Conservation (phyloP, 2,329 filamentous ascomycete genomes). For the Fusarium liriodendri region DNA sequence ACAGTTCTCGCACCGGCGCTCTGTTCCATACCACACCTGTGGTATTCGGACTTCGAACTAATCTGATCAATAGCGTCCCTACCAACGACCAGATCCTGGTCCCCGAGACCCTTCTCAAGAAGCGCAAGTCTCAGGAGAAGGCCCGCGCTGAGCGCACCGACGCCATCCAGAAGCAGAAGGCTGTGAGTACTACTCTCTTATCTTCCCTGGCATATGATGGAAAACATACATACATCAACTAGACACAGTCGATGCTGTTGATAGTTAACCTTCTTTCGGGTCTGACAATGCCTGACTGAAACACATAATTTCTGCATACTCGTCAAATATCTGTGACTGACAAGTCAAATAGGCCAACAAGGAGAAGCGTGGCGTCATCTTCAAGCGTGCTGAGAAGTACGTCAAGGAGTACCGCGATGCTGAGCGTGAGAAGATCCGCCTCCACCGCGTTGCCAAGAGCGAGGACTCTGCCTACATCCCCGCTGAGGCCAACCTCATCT, state of each 20-base stretch:
- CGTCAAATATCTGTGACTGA: conserved; percentile 48
- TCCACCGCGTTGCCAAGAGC: conserved; percentile 88
- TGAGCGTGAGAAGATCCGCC: conserved; percentile 98
- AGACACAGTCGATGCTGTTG: conserved; percentile 99
- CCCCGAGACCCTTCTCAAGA: conserved; percentile 99
- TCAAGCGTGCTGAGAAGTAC: conserved; percentile 99
- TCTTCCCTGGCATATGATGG: conserved; percentile 77
- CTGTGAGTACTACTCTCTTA: conserved; percentile 73
- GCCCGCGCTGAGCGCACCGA: conserved; percentile 88
- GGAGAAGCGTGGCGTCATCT: conserved; percentile 98
- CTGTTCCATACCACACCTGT: conserved; percentile 62
- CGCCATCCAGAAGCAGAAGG: conserved; percentile 87
- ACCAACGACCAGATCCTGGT: conserved; percentile 96
- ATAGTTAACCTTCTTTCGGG: conserved; percentile 99
- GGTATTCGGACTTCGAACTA: conserved; percentile 81
- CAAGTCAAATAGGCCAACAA: conserved; percentile 82
- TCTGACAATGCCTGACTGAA: conserved; percentile 72
- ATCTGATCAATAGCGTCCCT: conserved; percentile 83
- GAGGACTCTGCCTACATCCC: conserved; percentile 94
- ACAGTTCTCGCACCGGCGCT: conserved; percentile 94
- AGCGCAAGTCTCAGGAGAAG: conserved; percentile 99
- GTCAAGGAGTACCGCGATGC: conserved; percentile 99
- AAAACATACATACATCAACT: conserved; percentile 87
- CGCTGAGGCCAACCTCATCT: conserved; percentile 95
- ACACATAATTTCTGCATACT: conserved; percentile 31